A percentile compares a stretch with the other conserved stretches of the same genome.
Conservation (phyloP, 805 yeast genomes). For the Nakazawaea ishiwadae region DNA sequence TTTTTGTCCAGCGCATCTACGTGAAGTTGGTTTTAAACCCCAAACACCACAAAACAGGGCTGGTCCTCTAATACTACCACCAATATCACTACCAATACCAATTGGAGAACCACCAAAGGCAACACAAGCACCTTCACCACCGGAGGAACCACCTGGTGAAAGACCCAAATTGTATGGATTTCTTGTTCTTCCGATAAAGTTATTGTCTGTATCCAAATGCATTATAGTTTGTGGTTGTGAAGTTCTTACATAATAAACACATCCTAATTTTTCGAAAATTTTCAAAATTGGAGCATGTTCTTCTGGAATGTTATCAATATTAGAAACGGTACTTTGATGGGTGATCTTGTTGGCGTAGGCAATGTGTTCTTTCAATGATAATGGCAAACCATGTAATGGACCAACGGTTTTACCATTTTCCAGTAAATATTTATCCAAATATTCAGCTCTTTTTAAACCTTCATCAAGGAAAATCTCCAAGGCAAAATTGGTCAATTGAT, state of each 20-base stretch:
- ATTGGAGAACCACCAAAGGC: constrained; percentile 55
- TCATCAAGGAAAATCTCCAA: constrained; percentile 55
- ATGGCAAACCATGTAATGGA: constrained; percentile 66
- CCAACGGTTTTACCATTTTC: constrained; percentile 53
- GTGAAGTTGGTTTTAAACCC: constrained; percentile 61
- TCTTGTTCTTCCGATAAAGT: constrained; percentile 53
- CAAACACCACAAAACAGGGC: constrained; percentile 59
- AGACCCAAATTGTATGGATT: constrained; percentile 54
- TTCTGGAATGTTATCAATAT: constrained; percentile 40
- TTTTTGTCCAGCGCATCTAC: constrained; percentile 40
- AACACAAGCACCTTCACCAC: constrained; percentile 67
- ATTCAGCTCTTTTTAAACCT: constrained; percentile 53
- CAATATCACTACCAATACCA: constrained; percentile 69
- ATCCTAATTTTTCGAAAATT: constrained; percentile 47
- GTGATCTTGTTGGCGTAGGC: constrained; percentile 49
- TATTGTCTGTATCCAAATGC: constrained; percentile 63
- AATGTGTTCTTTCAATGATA: constrained; percentile 65
- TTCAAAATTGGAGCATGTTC: constrained; percentile 45
- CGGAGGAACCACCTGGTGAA: constrained; percentile 70
- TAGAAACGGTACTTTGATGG: constrained; percentile 55
- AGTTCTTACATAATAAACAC: constrained; percentile 61
- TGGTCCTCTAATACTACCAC: constrained; percentile 67
- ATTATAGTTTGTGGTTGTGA: constrained; percentile 66
- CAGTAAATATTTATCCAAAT: constrained; percentile 46
- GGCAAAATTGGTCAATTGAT: constrained; percentile 53